Evolutionary conservation across 164 flowering plant species (phyloP), one percentile per base, ranked within the genome.

Genomic region (Malania oleifera): DNA sequence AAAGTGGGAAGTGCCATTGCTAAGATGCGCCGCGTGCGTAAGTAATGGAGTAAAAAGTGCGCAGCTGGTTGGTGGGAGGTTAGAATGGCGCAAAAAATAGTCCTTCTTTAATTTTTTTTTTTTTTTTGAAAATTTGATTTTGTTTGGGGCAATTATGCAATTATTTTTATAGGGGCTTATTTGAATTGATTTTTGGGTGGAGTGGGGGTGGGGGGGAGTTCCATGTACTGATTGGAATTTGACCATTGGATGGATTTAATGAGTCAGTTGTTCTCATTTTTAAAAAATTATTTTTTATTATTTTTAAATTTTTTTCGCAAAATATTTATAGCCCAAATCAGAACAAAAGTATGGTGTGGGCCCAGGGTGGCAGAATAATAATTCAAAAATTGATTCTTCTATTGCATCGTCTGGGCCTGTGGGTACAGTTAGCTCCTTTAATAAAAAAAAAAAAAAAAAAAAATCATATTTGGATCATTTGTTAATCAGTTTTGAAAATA

Each of bases 141-240:
- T 52, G n/a, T 57, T 23, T 40, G 46, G 46, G 46, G 46, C 5
- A 11, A 29, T 41, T 63, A 34, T 50, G 34, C 17, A 56, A 59
- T 59, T 44, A 31, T 59, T 63, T 69, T 69, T 56, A 59, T 27
- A 48, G 57, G 38, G 37, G 44, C 26, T n/a, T n/a, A 35, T 61
- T 64, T 59, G 72, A 59, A 70, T 69, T 76, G 74, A 61, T 61
- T 69, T 5, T 31, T 4, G 37, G 9, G 9, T 4, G 13, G 14
- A 38, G 26, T 15, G 25, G 40, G 34, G 39, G 14, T n/a, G 49
- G 54, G 18, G 50, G 47, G 66, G 28, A 44, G 60, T 56, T 71
- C 73, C 71, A 66, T 60, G 59, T 48, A 52, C 76, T 43, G 63
- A 63, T 64, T 76, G 75, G 74, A 64, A 60, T 64, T 38, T 56